phyloP scores from a whole-genome alignment of 2,329 filamentous ascomycete species.

The Sporothrix protearum region DNA sequence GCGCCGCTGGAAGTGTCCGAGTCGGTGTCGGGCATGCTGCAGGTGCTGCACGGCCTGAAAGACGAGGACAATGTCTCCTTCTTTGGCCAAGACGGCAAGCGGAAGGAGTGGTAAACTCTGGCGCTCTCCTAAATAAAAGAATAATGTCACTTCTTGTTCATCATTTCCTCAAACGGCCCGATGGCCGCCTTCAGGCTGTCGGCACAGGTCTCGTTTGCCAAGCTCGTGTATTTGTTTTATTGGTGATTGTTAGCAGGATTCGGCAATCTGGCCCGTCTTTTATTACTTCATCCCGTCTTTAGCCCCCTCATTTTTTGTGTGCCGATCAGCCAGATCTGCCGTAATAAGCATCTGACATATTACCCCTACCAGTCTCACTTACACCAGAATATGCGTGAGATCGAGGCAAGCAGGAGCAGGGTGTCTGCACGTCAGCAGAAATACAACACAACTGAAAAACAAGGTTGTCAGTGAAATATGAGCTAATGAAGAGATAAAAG shows the following conservation, averaged over 20 bases:
- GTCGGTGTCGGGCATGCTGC: slow-evolving; percentile 56
- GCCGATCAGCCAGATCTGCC: neutral
- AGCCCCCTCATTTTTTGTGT: neutral
- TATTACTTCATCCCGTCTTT: neutral
- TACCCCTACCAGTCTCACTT: neutral
- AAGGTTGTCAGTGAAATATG: neutral
- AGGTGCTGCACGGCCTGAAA: slow-evolving; percentile 69
- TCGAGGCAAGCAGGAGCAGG: neutral
- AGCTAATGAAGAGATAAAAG: neutral
- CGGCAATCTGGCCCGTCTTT: neutral
- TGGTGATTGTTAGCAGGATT: neutral
- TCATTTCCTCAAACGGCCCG: neutral
- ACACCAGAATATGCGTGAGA: neutral
- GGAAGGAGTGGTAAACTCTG: slow-evolving; percentile 30
- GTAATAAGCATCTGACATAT: neutral
- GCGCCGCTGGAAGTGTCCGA: slow-evolving; percentile 32
- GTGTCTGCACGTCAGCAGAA: neutral
- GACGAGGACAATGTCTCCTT: slow-evolving; percentile 40
- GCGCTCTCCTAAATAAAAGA: neutral
- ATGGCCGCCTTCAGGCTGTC: neutral
- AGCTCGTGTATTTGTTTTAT: neutral
- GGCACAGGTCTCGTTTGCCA: neutral
- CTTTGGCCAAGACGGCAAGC: slow-evolving; percentile 28
- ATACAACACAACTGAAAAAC: neutral
- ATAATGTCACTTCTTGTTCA: neutral